A percentile compares a stretch with the other conserved stretches of the same genome.
Evolutionary conservation across 176 grass and related monocot species (phyloP).

Genomic region (Cenchrus americanus): DNA sequence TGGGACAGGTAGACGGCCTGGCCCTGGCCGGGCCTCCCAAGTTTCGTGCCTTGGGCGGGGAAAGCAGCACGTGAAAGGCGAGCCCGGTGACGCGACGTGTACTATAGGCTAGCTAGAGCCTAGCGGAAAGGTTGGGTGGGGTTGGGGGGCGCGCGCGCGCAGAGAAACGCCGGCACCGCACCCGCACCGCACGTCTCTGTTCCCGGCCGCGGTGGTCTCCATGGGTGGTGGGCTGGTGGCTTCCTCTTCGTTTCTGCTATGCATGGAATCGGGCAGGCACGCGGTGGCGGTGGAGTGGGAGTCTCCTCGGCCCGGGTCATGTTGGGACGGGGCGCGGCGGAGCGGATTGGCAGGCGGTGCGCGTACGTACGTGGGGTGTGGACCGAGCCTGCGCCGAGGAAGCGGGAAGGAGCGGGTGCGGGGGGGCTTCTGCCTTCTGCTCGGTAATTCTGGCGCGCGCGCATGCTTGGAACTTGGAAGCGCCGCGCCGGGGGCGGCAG

Average conservation of each 20-base stretch:
- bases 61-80: constrained; percentile 47
- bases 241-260: not conserved
- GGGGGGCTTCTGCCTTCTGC: constrained; percentile 7
- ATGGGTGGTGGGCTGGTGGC: not conserved
- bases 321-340: too few relatives aligned
- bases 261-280: not conserved
- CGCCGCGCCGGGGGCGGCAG: not conserved
- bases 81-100: not conserved
- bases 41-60: constrained; percentile 5
- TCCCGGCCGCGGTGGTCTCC: not conserved
- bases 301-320: too few relatives aligned
- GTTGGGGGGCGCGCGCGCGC: not conserved
- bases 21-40: not conserved
- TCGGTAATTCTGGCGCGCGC: not conserved
- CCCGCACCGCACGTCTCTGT: constrained; percentile 16
- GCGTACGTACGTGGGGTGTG: not conserved
- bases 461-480: not conserved
- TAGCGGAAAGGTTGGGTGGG: not conserved
- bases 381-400: not conserved
- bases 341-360: not conserved
- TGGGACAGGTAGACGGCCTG: not conserved
- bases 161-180: not conserved
- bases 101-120: not conserved
- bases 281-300: not conserved
- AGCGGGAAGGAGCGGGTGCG: not conserved